Base-by-base conservation (phyloP, 768 basidiomycete genomes). In the Termitomyces sp. region DNA sequence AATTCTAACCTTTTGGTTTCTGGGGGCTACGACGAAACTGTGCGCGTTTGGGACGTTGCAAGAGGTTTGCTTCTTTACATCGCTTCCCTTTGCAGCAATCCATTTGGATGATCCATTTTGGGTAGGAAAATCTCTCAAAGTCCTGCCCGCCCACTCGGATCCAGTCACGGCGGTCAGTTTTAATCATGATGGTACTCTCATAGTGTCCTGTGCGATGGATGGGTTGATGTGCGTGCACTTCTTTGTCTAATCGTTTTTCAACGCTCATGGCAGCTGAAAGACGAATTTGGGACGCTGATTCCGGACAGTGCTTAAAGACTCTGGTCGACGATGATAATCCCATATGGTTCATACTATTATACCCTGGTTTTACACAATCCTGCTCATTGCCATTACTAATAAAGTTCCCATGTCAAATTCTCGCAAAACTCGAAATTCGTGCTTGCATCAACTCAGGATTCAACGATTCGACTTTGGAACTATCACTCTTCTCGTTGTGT, bases 291-390 rank as follows among this genome's bases (percentile, higher is more conserved):
- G 96, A 99, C 67, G 87, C 92, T 0, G 87, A 94, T 55, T 96
- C 95, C 3, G 97, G 96, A 2, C 97, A 99, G 72, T 99, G 97
- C 72, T 78, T 99, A 50, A 98, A 97, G 72, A 98, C 97, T 2
- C 72, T 99, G 46, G 95, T 94, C 10, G 94, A 98, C 64, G 97
- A 98, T 65, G 92, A 94, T 61, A 97, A 94, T 71, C 95, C 96
- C 2, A 88, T 94, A 70, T 95, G 85, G 90, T 93, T 58, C 42
- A 75, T 65, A 55, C 27, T 63, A 44, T 26, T 12, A 46, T 39
- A 26, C 31, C 41, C 32, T 47, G n/a, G 18, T 42, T 32, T 36
- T 27, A 39, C 53, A 53, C 50, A 24, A 37, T 47, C 43, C 46
- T 57, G 41, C 56, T 66, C 52, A 64, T 22, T 26, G 9, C 18